Percentiles rank a stretch among this genome's conserved stretches.
phyloP scores from a whole-genome alignment of 345 rosid genomes.

The Erysimum cheiranthoides region DNA sequence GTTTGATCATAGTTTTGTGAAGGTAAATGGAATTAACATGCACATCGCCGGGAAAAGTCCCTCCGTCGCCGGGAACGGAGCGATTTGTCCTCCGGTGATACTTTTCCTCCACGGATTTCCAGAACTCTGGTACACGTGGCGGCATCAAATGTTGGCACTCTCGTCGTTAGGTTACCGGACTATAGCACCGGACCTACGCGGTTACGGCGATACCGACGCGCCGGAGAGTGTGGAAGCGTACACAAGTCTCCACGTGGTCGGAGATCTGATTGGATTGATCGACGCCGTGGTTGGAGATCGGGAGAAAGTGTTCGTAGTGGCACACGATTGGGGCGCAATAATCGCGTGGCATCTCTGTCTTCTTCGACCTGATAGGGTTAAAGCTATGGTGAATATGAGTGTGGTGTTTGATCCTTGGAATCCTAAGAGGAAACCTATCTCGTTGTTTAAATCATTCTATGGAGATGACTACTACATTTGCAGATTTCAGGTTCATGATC shows the following conservation, averaged over 20 bases:
- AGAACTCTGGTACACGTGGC: slow-evolving; percentile 53
- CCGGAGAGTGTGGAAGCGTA: slow-evolving; percentile 40
- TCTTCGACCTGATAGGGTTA: slow-evolving; percentile 44
- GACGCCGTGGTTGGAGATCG: slow-evolving; percentile 41
- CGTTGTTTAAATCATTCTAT: slow-evolving; percentile 24
- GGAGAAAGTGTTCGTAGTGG: slow-evolving; percentile 47
- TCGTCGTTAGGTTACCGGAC: slow-evolving; percentile 44
- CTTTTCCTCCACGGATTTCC: slow-evolving; percentile 51
- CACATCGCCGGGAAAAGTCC: slow-evolving; percentile 72
- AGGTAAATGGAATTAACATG: slow-evolving; percentile 69
- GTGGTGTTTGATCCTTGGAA: slow-evolving; percentile 43
- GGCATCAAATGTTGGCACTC: slow-evolving; percentile 44
- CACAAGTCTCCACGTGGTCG: slow-evolving; percentile 42
- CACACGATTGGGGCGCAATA: slow-evolving; percentile 49
- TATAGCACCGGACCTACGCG: slow-evolving; percentile 48
- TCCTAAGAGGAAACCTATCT: slow-evolving; percentile 41
- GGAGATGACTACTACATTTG: slow-evolving; percentile 49
- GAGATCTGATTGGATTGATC: slow-evolving; percentile 46
- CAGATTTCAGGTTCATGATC: slow-evolving; percentile 41
- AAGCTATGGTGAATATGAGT: slow-evolving; percentile 43
- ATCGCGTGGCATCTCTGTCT: slow-evolving; percentile 50
- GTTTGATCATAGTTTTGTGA: slow-evolving; percentile 37
- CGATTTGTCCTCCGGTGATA: slow-evolving; percentile 31
- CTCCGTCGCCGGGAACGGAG: background rate
- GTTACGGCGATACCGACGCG: slow-evolving; percentile 46